These are phyloP conservation scores for Chamaecyparis obtusa DNA, from an alignment of 75 land plant species.

Conservation along the genomic window DNA sequence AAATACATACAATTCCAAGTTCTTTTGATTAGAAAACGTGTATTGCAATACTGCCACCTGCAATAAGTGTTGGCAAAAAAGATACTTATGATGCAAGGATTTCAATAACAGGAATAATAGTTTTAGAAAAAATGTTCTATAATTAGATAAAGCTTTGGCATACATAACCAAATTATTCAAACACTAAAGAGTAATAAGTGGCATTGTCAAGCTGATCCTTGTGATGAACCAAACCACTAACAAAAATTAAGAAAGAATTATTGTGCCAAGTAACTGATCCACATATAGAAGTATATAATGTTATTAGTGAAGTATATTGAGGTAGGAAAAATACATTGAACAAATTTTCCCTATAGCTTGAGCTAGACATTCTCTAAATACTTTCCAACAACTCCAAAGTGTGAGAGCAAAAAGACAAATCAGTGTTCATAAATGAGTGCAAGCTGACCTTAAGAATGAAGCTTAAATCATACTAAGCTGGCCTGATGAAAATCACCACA, in stretches of 20 bases:
- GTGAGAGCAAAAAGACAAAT: background rate
- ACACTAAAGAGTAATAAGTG: too few relatives aligned
- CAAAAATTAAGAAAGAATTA: too few relatives aligned
- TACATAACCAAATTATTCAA: too few relatives aligned
- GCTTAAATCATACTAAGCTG: background rate
- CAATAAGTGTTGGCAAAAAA: background rate
- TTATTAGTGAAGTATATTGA: background rate
- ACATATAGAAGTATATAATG: background rate
- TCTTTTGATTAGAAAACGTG: slow-evolving; percentile 30
- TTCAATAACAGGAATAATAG: background rate
- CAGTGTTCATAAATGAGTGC: background rate
- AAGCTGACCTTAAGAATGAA: background rate
- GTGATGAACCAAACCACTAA: background rate
- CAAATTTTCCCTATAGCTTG: too few relatives aligned
- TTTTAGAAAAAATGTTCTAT: background rate
- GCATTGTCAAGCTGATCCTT: background rate
- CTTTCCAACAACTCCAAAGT: background rate
- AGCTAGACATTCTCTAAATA: background rate
- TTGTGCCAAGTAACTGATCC: background rate
- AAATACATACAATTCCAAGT: slow-evolving; percentile 30
- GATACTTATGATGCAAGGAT: background rate
- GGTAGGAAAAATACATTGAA: background rate
- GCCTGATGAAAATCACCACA: background rate
- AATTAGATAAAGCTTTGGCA: background rate
- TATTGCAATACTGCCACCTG: slow-evolving; percentile 48